Evolutionary conservation across 352 stramenopile genomes (phyloP).

Genomic region (Globisporangium recalcitrans): DNA sequence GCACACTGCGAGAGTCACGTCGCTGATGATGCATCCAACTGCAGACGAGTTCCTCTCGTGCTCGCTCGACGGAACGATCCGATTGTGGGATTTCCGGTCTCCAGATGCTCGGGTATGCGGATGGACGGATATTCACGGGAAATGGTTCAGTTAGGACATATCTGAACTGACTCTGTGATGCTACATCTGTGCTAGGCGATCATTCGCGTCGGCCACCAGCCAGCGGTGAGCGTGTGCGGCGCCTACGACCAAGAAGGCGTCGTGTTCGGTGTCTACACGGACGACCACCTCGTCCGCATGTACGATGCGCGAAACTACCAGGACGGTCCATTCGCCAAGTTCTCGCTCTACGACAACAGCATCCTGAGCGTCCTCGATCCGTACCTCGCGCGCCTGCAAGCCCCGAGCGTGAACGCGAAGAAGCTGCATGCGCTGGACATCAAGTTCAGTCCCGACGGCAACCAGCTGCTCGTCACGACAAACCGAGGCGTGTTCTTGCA

Average conservation of each 20-base stretch:
- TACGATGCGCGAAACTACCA: conserved; percentile 87
- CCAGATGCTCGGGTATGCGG: conserved; percentile 46
- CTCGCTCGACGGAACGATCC: conserved; percentile 70
- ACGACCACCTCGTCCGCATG: conserved; percentile 84
- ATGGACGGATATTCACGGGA: not conserved
- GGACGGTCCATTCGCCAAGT: conserved; percentile 85
- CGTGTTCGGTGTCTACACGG: conserved; percentile 82
- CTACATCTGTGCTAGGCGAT: conserved; percentile 30
- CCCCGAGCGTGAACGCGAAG: conserved; percentile 43
- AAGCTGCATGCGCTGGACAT: conserved; percentile 73
- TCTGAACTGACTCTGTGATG: not conserved
- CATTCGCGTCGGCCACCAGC: conserved; percentile 57
- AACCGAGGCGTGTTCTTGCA: conserved; percentile 79
- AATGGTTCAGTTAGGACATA: not conserved
- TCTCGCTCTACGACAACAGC: conserved; percentile 75
- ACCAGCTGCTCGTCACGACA: conserved; percentile 78
- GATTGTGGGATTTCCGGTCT: conserved; percentile 75
- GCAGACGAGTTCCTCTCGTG: conserved; percentile 82
- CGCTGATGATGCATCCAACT: conserved; percentile 83
- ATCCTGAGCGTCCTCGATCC: conserved; percentile 58
- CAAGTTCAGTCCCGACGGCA: conserved; percentile 84
- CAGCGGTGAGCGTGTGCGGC: conserved; percentile 56
- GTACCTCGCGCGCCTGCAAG: conserved; percentile 48
- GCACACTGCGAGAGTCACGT: conserved; percentile 73
- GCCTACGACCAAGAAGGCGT: conserved; percentile 83